A percentile compares a stretch with the other conserved stretches of the same genome.
phyloP scores from a whole-genome alignment of 495 filamentous ascomycete genomes.

The Extremus antarcticus region DNA sequence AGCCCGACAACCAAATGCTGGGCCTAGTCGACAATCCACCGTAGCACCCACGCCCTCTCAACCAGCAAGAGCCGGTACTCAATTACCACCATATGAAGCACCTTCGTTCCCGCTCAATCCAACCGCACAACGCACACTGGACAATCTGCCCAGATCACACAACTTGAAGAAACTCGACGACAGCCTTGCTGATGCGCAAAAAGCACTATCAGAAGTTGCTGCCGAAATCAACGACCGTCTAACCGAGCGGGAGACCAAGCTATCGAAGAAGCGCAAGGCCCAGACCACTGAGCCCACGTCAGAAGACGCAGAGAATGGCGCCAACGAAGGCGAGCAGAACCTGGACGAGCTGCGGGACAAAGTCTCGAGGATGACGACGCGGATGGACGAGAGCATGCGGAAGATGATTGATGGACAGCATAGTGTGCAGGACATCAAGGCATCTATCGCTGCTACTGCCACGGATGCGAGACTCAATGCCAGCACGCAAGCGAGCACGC shows the following conservation, averaged over 20 bases:
- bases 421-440: conserved; percentile 17
- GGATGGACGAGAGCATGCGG: conserved; percentile 30
- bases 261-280: conserved; percentile 9
- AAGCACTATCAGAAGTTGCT: conserved; percentile 14
- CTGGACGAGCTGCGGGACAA: conserved; percentile 22
- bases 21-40: background rate
- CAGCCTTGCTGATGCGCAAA: conserved; percentile 20
- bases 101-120: conserved; percentile 26
- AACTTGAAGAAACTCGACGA: conserved; percentile 16
- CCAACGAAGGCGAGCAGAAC: conserved; percentile 10
- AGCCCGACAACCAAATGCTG: conserved; percentile 3
- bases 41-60: background rate
- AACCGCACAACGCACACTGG: conserved; percentile 22
- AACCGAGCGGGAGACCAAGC: conserved; percentile 1
- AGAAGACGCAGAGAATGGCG: conserved; percentile 12
- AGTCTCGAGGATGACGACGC: conserved; percentile 27
- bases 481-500: conserved; percentile 16
- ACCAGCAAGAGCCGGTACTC: background rate
- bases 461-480: conserved; percentile 15
- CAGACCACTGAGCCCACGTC: conserved; percentile 2
- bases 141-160: background rate
- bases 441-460: conserved; percentile 1
- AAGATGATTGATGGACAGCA: conserved; percentile 27
- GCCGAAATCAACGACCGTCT: conserved; percentile 28
- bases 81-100: conserved; percentile 27